Base-by-base conservation (phyloP, 352 stramenopile species). In the Phytophthora citricola region DNA sequence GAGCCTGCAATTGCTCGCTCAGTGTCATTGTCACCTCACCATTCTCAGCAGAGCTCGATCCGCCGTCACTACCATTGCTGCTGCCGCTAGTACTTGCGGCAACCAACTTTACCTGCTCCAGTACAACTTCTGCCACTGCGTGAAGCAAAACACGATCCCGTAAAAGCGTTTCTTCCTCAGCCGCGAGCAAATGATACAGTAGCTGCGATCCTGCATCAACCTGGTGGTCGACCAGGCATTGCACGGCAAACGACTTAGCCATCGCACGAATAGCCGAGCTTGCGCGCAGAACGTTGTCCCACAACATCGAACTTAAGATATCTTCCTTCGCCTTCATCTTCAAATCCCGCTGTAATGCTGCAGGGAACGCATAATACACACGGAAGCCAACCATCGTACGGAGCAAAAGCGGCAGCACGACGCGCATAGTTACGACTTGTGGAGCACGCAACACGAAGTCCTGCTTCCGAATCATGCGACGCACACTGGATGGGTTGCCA, bases 391-490 rank as follows among this genome's bases (percentile, higher is more conserved):
- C 63, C 80, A 94, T 92, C 0, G 76, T 76, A 15, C 85, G 85
- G 29, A 91, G 63, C 15, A 93, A 38, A 20, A 94, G 69, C 20
- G 88, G 88, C 20, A 96, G 58, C 12, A 88, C 79, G 3, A 96
- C 83, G 22, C 88, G 86, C 81, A 94, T 92, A 7, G 84, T 91
- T 17, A 93, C 73, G 4, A 94, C 85, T 60, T 91, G 85, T 3
- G 88, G 86, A 11, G 86, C 81, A 26, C 86, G 82, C 22, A 96
- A 45, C n/a, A 94, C 76, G 31, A 81, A 94, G 46, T 96, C 88
- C 41, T 89, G 81, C 66, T 93, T 93, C 15, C 88, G 86, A 50
- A 94, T 79, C 88, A 94, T 96, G 7, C 88, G 81, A 2, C 88
- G 84, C 24, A 96, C 76, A 48, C 85, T 92, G 17, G 85, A 83